These are phyloP conservation scores for Chaetoscypha palmicola DNA, from an alignment of 2,329 filamentous ascomycete genomes.

Conservation along the genomic window DNA sequence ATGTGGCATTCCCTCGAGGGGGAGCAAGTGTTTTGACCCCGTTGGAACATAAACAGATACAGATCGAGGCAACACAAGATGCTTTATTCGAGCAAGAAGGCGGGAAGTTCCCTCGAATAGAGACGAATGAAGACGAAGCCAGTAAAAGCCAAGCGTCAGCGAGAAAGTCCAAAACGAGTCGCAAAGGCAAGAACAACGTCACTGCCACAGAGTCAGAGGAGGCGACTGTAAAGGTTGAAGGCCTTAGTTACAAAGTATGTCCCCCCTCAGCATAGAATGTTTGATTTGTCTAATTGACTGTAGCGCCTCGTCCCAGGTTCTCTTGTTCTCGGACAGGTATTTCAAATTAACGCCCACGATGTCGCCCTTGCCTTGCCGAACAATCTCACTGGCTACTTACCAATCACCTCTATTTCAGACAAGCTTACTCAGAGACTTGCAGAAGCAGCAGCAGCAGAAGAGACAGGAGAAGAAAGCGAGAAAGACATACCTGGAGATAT, in stretches of 20 bases:
- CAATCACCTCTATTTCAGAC: slow-evolving; percentile 86
- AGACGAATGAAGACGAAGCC: slow-evolving; percentile 30
- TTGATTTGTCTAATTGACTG: slow-evolving; percentile 33
- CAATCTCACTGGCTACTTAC: slow-evolving; percentile 82
- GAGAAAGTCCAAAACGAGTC: slow-evolving; percentile 49
- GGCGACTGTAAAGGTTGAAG: slow-evolving; percentile 65
- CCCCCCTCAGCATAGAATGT: not conserved
- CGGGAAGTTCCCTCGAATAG: slow-evolving; percentile 38
- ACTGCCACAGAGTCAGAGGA: slow-evolving; percentile 42
- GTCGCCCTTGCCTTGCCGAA: slow-evolving; percentile 82
- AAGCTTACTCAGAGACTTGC: slow-evolving; percentile 71
- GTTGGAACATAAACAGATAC: slow-evolving; percentile 92
- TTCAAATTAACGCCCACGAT: slow-evolving; percentile 71
- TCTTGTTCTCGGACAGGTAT: slow-evolving; percentile 79
- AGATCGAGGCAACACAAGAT: slow-evolving; percentile 86
- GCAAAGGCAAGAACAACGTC: slow-evolving; percentile 44
- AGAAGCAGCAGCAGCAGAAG: slow-evolving; percentile 53
- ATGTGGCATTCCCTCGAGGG: slow-evolving; percentile 85
- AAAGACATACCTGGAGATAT: slow-evolving; percentile 47
- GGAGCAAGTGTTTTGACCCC: slow-evolving; percentile 87
- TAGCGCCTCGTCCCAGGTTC: slow-evolving; percentile 81
- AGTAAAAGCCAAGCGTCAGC: slow-evolving; percentile 19
- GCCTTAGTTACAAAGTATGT: slow-evolving; percentile 79
- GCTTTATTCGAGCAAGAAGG: slow-evolving; percentile 80
- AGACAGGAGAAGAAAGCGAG: slow-evolving; percentile 45